Base-by-base conservation (phyloP, 2,329 filamentous ascomycete species). In the Xylaria sp. region DNA sequence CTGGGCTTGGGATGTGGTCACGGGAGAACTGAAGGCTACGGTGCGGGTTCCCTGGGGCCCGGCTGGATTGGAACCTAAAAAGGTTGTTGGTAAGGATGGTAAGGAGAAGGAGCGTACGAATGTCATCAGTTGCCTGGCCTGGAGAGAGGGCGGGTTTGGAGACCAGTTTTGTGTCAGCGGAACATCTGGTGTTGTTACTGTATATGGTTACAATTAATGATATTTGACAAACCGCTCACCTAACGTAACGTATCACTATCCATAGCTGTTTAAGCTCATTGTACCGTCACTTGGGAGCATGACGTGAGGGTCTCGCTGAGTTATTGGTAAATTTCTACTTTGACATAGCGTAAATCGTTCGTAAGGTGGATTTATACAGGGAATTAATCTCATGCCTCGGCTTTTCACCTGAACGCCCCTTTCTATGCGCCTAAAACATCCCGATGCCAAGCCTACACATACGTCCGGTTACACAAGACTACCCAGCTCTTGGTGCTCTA, bases 1-100 rank as follows among this genome's bases (percentile, higher is more conserved):
- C 7, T 90, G 90, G 82, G 93, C 89, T 1, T 98, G 95, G 95
- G 94, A 98, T 81, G 82, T 97, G 21, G 78, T 97, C 63, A 91
- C 86, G 5, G 94, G 93, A 1, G 87, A 89, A 63, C 78, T 92
- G 59, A 83, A 88, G 66, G 88, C 91, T 36, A 88, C 83, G 71
- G 80, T 97, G 5, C 80, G 78, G 42, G 82, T 88, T 3, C 86
- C 87, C 0, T 88, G 86, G 87, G 86, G 86, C 1, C 85, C 85
- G 3, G 75, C 77, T n/a, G 84, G 82, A 2, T 80, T 80, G 48
- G 83, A 84, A 47, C 78, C 78, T 0, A 82, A 80, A 76, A 89
- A 84, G 72, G 82, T 84, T 12, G 79, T 90, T 14, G 88, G 88
- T 0, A 84, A 83, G 67, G 88, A 90, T 73, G 88, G 88, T 19